Evolutionary conservation across 2,329 filamentous ascomycete genomes (phyloP).

Genomic region (Fusarium scirpi): DNA sequence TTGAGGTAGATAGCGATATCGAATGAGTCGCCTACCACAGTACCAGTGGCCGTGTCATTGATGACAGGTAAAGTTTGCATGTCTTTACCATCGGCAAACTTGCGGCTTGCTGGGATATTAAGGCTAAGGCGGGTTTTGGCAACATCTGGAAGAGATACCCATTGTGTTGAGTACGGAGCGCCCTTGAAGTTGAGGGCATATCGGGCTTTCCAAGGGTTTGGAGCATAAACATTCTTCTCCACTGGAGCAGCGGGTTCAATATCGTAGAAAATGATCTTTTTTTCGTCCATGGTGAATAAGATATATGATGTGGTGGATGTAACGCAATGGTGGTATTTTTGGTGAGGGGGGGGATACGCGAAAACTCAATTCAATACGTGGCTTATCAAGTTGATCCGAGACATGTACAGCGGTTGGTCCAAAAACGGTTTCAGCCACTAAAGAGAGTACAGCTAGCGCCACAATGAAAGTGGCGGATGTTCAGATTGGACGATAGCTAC

Average conservation of each 20-base stretch:
- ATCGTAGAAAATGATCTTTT: slow-evolving; percentile 56
- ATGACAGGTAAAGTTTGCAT: slow-evolving; percentile 72
- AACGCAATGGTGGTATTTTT: not conserved
- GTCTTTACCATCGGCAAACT: slow-evolving; percentile 66
- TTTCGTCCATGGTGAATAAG: not conserved
- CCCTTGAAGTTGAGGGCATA: slow-evolving; percentile 59
- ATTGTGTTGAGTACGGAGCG: slow-evolving; percentile 54
- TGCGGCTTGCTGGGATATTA: slow-evolving; percentile 62
- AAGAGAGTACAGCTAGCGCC: no score
- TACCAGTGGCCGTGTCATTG: slow-evolving; percentile 56
- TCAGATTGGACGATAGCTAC: no score
- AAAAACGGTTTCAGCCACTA: no score
- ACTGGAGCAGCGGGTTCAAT: slow-evolving; percentile 54
- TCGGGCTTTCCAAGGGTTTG: slow-evolving; percentile 52
- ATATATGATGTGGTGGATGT: not conserved
- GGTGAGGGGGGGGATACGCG: not conserved
- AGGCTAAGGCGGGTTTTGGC: slow-evolving; percentile 60
- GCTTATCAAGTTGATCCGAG: not conserved
- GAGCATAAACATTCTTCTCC: slow-evolving; percentile 39
- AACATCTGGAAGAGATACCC: slow-evolving; percentile 67
- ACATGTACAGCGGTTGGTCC: not conserved
- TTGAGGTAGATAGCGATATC: slow-evolving; percentile 74
- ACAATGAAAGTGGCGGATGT: not conserved
- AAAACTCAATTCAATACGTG: not conserved
- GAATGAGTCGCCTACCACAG: slow-evolving; percentile 70